These are phyloP conservation scores for Lagenaria siceraria DNA, from an alignment of 306 rosid genomes.

Conservation along the genomic window DNA sequence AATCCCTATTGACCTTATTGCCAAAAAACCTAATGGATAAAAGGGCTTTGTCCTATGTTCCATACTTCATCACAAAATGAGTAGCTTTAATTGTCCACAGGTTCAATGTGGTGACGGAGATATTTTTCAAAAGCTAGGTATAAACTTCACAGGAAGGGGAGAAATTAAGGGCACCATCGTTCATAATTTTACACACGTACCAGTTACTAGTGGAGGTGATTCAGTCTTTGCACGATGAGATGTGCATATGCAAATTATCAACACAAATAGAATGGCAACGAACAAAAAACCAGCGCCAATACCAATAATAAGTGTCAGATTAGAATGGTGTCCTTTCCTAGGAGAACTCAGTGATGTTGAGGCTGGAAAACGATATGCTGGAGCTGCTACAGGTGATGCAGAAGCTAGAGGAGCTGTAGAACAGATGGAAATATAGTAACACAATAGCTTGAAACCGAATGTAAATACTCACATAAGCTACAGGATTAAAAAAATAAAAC, in stretches of 20 bases:
- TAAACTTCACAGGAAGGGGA: neutral
- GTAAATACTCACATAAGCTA: conserved; percentile 6
- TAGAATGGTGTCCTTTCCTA: conserved; percentile 40
- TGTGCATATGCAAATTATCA: conserved; percentile 48
- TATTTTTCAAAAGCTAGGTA: neutral
- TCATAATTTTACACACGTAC: conserved; percentile 29
- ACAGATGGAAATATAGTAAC: neutral
- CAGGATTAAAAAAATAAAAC: neutral
- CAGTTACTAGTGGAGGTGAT: conserved; percentile 41
- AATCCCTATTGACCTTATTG: neutral
- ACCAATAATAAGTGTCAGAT: conserved; percentile 52
- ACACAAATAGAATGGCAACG: conserved; percentile 40
- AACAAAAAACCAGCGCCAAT: conserved; percentile 59
- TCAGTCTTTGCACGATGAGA: conserved; percentile 32
- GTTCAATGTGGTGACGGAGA: neutral
- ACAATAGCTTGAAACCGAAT: neutral
- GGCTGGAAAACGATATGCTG: conserved; percentile 26
- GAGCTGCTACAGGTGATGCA: conserved; percentile 44
- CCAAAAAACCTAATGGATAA: neutral
- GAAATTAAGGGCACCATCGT: neutral
- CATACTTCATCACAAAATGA: neutral
- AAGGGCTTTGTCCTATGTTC: neutral
- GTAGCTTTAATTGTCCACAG: neutral
- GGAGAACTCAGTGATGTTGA: conserved; percentile 33
- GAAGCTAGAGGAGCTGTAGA: conserved; percentile 50